Conservation (phyloP, 1,284 basidiomycete genomes). For the Mycena citricolor region DNA sequence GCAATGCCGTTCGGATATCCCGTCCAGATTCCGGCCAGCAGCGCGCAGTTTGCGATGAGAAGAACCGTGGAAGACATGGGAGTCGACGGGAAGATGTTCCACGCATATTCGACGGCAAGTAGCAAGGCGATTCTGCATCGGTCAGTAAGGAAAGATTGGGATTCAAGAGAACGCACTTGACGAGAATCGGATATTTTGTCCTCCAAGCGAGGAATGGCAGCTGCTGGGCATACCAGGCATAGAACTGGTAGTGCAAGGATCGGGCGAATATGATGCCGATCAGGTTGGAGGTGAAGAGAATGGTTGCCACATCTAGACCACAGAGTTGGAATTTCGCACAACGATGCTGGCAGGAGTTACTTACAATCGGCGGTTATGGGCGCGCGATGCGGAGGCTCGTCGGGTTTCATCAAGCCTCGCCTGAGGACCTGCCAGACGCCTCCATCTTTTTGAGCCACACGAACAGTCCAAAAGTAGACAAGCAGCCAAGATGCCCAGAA, state of each 20-base stretch:
- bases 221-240: slow-evolving; percentile 96
- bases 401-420: slow-evolving; percentile 56
- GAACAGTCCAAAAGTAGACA: slow-evolving; percentile 70
- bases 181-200: slow-evolving; percentile 57
- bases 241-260: slow-evolving; percentile 99
- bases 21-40: slow-evolving; percentile 65
- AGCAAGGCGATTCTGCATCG: slow-evolving; percentile 59
- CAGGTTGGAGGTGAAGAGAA: slow-evolving; percentile 89
- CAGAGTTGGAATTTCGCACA: neutral
- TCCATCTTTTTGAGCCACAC: slow-evolving; percentile 73
- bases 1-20: slow-evolving; percentile 19
- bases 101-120: slow-evolving; percentile 75
- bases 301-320: slow-evolving; percentile 78
- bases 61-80: slow-evolving; percentile 65
- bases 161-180: slow-evolving; percentile 53
- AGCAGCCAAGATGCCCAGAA: slow-evolving; percentile 64
- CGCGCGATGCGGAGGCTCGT: slow-evolving; percentile 43
- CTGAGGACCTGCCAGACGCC: slow-evolving; percentile 56
- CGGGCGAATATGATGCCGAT: slow-evolving; percentile 91
- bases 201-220: slow-evolving; percentile 84
- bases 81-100: slow-evolving; percentile 88
- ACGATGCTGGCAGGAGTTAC: slow-evolving; percentile 31
- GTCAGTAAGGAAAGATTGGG: neutral
- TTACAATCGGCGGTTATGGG: slow-evolving; percentile 61
- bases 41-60: slow-evolving; percentile 52